Evolutionary conservation across 2,329 filamentous ascomycete genomes (phyloP).

Genomic region (Sarocladium strictum): DNA sequence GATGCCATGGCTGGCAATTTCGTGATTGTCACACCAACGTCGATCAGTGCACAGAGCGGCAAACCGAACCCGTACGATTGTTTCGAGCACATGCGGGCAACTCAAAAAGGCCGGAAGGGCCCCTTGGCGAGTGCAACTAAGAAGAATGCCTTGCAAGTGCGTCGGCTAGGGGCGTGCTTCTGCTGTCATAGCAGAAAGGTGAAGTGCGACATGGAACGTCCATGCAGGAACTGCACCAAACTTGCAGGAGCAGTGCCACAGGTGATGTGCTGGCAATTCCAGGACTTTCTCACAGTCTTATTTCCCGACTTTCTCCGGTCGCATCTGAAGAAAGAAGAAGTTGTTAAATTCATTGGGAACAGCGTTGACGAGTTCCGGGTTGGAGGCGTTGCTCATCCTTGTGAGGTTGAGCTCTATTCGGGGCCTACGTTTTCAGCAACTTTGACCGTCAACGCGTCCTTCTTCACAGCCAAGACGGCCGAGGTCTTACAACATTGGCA

Average conservation of each 20-base stretch:
- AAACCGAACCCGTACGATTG: conserved; percentile 48
- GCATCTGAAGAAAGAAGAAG: conserved; percentile 45
- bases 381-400: conserved; percentile 33
- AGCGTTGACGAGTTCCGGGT: conserved; percentile 40
- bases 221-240: conserved; percentile 52
- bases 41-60: conserved; percentile 44
- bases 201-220: conserved; percentile 48
- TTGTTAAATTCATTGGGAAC: conserved; percentile 41
- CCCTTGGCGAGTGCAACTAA: conserved; percentile 49
- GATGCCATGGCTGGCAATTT: conserved; percentile 38
- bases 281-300: conserved; percentile 45
- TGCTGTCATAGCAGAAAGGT: conserved; percentile 56
- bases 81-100: conserved; percentile 42
- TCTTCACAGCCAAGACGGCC: conserved; percentile 42
- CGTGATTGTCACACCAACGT: conserved; percentile 48
- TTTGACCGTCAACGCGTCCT: conserved; percentile 42
- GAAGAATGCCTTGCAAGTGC: conserved; percentile 47
- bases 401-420: conserved; percentile 42
- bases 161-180: conserved; percentile 51
- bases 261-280: conserved; percentile 54
- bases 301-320: conserved; percentile 46
- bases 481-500: conserved; percentile 49
- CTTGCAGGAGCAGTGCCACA: conserved; percentile 44
- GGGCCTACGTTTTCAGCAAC: conserved; percentile 37
- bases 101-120: conserved; percentile 42